Percentiles rank a stretch among this genome's conserved stretches.
These are phyloP conservation scores for Didymella arachidicola DNA, from an alignment of 2,329 filamentous ascomycete species.

Conservation along the genomic window DNA sequence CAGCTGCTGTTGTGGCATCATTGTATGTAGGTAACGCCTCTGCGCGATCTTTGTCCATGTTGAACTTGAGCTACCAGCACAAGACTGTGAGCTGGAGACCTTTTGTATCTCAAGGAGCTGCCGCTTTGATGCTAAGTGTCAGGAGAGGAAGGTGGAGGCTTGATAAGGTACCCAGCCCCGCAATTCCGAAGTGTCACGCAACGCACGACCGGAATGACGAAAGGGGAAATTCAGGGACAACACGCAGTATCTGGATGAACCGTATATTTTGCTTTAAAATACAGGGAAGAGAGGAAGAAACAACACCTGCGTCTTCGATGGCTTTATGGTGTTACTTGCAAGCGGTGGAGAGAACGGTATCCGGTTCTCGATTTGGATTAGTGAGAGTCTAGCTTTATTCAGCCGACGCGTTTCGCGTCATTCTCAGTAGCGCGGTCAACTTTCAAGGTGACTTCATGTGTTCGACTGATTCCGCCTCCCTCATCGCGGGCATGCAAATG, in stretches of 20 bases:
- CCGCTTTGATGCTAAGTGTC: not conserved
- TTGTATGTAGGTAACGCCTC: slow-evolving; percentile 35
- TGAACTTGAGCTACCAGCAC: not conserved
- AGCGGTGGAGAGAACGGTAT: not conserved
- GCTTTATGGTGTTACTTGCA: not conserved
- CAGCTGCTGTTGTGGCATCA: slow-evolving; percentile 26
- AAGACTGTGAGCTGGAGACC: not conserved
- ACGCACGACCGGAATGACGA: slow-evolving; percentile 5
- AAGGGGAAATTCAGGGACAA: not conserved
- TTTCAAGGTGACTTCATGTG: not conserved
- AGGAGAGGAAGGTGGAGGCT: not conserved
- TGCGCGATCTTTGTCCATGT: slow-evolving; percentile 30
- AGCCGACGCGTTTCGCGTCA: not conserved
- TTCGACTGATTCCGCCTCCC: not conserved
- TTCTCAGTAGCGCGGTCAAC: not conserved
- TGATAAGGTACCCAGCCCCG: slow-evolving; percentile 13
- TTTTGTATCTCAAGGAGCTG: not conserved
- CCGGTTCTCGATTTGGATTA: not conserved
- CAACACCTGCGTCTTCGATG: not conserved
- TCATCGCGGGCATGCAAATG: not conserved
- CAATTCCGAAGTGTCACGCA: slow-evolving; percentile 17
- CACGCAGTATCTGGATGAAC: not conserved
- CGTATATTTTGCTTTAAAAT: not conserved
- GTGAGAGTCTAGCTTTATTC: not conserved
- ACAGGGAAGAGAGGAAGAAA: not conserved